Evolutionary conservation across 1,284 basidiomycete species (phyloP), one percentile per base, ranked within the genome.

Genomic region (Cryptococcus sp.): DNA sequence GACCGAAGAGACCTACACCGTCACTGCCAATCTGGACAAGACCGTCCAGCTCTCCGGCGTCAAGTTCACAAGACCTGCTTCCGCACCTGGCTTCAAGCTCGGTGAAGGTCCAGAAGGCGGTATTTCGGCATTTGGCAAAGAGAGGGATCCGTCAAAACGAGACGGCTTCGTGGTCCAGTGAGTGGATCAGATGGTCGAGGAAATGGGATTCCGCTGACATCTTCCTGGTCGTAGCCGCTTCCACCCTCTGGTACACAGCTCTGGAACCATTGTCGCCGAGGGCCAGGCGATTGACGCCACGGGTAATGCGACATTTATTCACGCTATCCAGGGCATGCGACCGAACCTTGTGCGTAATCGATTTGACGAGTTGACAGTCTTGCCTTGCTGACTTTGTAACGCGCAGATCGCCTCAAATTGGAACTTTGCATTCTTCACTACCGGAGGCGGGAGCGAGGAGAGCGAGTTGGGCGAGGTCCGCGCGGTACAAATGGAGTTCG

Each of bases 271-370:
- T 73, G 84, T 92, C 57, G 76, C 84, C 66, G 84, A 88, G 49
- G 93, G 93, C 40, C 79, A 84, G 54, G 86, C 88, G 17, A 80
- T 85, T 59, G 75, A 85, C 42, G 82, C 88, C 45, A 82, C 85
- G 40, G 93, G 91, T 45, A 82, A 86, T n/a, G 94, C 91, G 41
- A 91, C 93, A 87, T 89, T 97, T 74, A 85, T 96, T 22, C 91
- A 96, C 78, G 95, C 96, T 27, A 95, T 99, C 76, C 96, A 99
- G 78, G 95, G 94, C 71, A 97, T 99, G 93, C 86, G 93, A 11
- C 93, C 94, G 54, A 93, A 99, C 79, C 84, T 93, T 56, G 87
- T 79, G 39, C 60, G 76, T 66, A 38, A 1, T 20, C 17, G n/a
- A 19, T 6, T 57, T 8, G 15, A 42, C 41, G 16, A 40, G 39